Conservation (phyloP, 1,139 yeast genomes). For the Blastobotrys malaysiensis region DNA sequence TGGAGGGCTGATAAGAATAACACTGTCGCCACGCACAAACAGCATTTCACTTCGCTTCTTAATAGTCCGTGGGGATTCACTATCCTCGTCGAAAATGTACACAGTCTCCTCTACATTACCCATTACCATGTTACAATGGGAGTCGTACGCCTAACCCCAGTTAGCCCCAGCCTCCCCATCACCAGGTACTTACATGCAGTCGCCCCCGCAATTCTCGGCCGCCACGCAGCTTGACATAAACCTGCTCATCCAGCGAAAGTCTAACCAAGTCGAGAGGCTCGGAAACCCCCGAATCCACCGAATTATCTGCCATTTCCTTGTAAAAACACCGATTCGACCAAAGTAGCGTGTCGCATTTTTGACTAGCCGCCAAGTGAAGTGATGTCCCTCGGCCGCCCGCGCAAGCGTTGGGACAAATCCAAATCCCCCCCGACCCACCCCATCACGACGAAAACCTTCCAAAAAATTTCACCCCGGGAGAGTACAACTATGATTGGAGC, state of each 20-base stretch:
- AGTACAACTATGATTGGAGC: neutral
- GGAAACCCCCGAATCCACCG: constrained; percentile 1
- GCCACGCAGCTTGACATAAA: constrained; percentile 90
- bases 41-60: constrained; percentile 82
- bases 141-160: constrained; percentile 65
- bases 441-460: neutral
- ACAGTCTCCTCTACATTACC: constrained; percentile 90
- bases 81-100: constrained; percentile 48
- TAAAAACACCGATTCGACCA: neutral
- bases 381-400: neutral
- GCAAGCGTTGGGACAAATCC: neutral
- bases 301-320: constrained; percentile 2
- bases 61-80: constrained; percentile 40
- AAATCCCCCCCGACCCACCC: neutral
- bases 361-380: neutral
- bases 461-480: neutral
- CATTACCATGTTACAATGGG: constrained; percentile 92
- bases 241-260: constrained; percentile 79
- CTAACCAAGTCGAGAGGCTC: constrained; percentile 87
- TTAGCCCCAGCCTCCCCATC: constrained; percentile 3
- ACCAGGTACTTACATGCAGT: constrained; percentile 50
- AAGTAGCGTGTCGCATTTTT: neutral
- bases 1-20: constrained; percentile 61
- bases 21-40: constrained; percentile 94
- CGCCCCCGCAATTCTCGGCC: constrained; percentile 89